A percentile compares a stretch with the other conserved stretches of the same genome.
Evolutionary conservation across 2,329 filamentous ascomycete species (phyloP).

Genomic region (Talaromyces piceae): DNA sequence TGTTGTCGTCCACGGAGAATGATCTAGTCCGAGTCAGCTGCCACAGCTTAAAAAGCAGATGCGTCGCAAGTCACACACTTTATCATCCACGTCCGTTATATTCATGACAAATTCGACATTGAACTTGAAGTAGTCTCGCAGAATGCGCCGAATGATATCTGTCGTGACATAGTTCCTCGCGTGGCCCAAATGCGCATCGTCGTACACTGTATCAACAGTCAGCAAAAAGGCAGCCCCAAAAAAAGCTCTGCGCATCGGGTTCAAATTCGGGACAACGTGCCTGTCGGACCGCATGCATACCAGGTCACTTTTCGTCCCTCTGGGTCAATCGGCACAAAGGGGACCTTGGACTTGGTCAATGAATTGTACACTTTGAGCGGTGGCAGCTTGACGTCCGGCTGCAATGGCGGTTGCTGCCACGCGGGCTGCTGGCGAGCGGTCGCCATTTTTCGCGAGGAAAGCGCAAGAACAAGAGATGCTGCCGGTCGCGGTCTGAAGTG

Average conservation of each 20-base stretch:
- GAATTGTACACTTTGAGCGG: conserved; percentile 73
- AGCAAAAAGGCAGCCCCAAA: conserved; percentile 35
- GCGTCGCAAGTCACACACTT: conserved; percentile 40
- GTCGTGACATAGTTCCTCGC: conserved; percentile 86
- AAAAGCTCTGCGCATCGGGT: neutral
- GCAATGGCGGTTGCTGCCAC: conserved; percentile 35
- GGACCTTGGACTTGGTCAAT: conserved; percentile 64
- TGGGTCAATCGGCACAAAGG: conserved; percentile 65
- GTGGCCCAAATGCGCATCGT: conserved; percentile 74
- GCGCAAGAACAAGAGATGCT: conserved; percentile 1
- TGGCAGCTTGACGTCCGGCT: conserved; percentile 34
- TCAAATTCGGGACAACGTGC: conserved; percentile 48
- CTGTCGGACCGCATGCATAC: conserved; percentile 83
- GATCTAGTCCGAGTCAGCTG: conserved; percentile 40
- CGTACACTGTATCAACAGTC: conserved; percentile 45
- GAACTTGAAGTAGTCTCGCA: conserved; percentile 76
- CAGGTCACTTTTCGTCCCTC: conserved; percentile 64
- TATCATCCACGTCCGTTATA: conserved; percentile 77
- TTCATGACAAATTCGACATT: conserved; percentile 87
- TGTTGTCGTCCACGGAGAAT: conserved; percentile 65
- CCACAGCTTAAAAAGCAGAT: neutral
- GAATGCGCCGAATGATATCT: conserved; percentile 76
- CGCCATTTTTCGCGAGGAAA: conserved; percentile 15
- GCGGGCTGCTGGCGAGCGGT: conserved; percentile 32
- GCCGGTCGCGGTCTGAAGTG: conserved; percentile 3